Conservation (phyloP, 2,329 filamentous ascomycete genomes). For the Colletotrichum godetiae region DNA sequence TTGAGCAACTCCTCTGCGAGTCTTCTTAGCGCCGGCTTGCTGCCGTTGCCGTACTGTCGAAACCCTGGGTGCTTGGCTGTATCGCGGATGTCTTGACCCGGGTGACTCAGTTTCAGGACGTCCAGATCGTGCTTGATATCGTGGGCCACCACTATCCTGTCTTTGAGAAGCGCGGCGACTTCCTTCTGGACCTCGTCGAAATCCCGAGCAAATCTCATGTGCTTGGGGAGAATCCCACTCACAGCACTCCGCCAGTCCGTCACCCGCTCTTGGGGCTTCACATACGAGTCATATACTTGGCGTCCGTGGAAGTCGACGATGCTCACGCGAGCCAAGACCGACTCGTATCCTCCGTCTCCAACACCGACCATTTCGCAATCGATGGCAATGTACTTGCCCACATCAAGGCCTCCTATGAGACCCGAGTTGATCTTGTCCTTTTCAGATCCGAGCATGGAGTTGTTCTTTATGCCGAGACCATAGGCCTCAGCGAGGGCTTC, state of each 20-base stretch:
- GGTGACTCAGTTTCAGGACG: slow-evolving; percentile 82
- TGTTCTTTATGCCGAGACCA: slow-evolving; percentile 62
- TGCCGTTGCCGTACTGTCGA: slow-evolving; percentile 73
- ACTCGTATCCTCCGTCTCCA: slow-evolving; percentile 75
- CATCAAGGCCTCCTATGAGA: slow-evolving; percentile 68
- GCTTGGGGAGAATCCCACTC: slow-evolving; percentile 81
- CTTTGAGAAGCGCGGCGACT: slow-evolving; percentile 75
- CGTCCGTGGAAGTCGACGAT: slow-evolving; percentile 94
- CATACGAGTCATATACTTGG: slow-evolving; percentile 94
- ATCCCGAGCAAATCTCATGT: slow-evolving; percentile 75
- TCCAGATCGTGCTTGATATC: slow-evolving; percentile 83
- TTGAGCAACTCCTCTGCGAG: slow-evolving; percentile 68
- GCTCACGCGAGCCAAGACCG: slow-evolving; percentile 86
- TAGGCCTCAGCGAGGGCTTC: slow-evolving; percentile 73
- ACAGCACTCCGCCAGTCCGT: slow-evolving; percentile 92
- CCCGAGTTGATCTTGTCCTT: slow-evolving; percentile 73
- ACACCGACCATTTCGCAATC: slow-evolving; percentile 99
- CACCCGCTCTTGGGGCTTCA: slow-evolving; percentile 80
- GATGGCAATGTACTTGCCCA: slow-evolving; percentile 91
- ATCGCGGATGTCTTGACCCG: slow-evolving; percentile 82
- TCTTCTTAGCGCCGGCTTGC: slow-evolving; percentile 73
- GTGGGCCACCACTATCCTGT: slow-evolving; percentile 83
- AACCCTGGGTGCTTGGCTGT: slow-evolving; percentile 84
- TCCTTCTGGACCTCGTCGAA: slow-evolving; percentile 83
- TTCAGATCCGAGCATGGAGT: slow-evolving; percentile 58